Conservation (phyloP, 805 yeast species). For the Candida railenensis region DNA sequence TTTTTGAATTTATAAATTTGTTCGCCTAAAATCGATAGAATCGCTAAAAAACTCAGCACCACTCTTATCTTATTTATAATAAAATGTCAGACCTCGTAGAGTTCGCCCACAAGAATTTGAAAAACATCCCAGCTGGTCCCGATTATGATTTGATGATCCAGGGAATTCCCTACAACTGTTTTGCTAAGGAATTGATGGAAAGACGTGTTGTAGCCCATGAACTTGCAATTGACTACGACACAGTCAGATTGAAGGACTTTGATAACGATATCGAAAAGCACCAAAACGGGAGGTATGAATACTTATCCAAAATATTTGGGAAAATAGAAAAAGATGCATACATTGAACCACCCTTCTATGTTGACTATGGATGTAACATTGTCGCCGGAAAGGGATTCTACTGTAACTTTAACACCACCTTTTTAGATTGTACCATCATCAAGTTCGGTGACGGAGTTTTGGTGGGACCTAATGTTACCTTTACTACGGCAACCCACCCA, state of each 20-base stretch:
- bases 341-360: conserved; percentile 58
- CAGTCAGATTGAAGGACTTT: conserved; percentile 32
- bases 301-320: conserved; percentile 48
- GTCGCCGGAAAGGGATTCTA: conserved; percentile 57
- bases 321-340: conserved; percentile 35
- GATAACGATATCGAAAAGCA: conserved; percentile 24
- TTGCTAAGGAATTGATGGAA: conserved; percentile 22
- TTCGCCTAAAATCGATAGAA: too few species aligned
- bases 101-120: conserved; percentile 31
- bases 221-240: conserved; percentile 30
- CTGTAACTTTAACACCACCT: conserved; percentile 54
- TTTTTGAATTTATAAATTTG: too few species aligned
- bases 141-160: conserved; percentile 59
- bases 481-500: conserved; percentile 67
- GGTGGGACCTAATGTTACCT: conserved; percentile 62
- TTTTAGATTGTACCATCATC: conserved; percentile 61
- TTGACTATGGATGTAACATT: conserved; percentile 69
- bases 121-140: conserved; percentile 32
- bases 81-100: conserved; percentile 24
- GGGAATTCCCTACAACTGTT: conserved; percentile 45
- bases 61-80: too few species aligned
- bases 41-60: too few species aligned
- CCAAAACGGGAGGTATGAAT: conserved; percentile 33
- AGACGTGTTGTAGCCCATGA: conserved; percentile 35
- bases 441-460: conserved; percentile 58